phyloP scores from a whole-genome alignment of 345 rosid genomes.

The Salix caprea region DNA sequence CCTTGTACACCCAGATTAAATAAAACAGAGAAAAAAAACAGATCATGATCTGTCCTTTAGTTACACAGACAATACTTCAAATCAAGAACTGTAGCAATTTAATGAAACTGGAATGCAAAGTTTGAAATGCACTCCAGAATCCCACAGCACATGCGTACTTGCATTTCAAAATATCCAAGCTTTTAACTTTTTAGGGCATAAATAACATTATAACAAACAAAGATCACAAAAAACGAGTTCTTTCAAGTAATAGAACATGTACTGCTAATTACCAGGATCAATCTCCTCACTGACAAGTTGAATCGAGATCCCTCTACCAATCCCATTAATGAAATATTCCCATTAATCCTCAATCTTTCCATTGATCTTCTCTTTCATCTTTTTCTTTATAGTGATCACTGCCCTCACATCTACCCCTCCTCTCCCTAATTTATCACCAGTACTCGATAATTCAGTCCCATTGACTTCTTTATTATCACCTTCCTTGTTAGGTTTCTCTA shows the following conservation, averaged over 20 bases:
- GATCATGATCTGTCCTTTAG: too few species aligned
- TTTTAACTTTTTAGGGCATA: not conserved
- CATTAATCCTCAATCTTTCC: slow-evolving; percentile 69
- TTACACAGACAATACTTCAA: too few species aligned
- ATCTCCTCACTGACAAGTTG: slow-evolving; percentile 79
- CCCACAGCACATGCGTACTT: too few species aligned
- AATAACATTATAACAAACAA: not conserved
- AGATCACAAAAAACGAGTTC: not conserved
- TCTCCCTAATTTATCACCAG: slow-evolving; percentile 4
- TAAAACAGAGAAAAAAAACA: too few species aligned
- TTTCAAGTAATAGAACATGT: not conserved
- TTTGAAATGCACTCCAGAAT: too few species aligned
- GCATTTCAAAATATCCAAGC: not conserved
- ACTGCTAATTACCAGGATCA: slow-evolving; percentile 59
- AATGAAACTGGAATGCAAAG: too few species aligned
- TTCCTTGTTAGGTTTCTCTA: slow-evolving; percentile 22
- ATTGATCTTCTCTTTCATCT: slow-evolving; percentile 62
- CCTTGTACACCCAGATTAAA: not conserved
- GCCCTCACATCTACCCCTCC: slow-evolving; percentile 50
- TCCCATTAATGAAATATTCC: slow-evolving; percentile 64
- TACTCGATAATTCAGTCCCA: slow-evolving; percentile 11
- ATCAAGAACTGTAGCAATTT: too few species aligned
- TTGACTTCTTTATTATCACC: slow-evolving; percentile 27
- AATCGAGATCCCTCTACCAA: slow-evolving; percentile 75
- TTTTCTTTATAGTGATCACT: slow-evolving; percentile 70